Conservation (phyloP, 306 rosid species). For the Rosa chinensis region DNA sequence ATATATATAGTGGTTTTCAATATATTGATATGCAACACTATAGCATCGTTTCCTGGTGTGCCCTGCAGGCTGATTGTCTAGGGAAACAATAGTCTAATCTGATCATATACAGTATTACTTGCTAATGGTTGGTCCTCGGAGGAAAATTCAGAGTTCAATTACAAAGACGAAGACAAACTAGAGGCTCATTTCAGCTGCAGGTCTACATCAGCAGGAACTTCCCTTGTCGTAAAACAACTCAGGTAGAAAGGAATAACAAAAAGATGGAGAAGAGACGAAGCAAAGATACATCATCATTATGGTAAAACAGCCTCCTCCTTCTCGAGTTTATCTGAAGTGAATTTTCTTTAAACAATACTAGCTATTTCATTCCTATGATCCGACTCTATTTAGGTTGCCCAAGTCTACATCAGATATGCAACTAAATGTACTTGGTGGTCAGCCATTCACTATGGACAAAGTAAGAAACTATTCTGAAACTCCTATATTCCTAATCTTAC, state of each 20-base stretch:
- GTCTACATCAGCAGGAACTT: background rate
- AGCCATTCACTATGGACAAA: slow-evolving; percentile 23
- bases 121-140: background rate
- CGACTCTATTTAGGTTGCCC: slow-evolving; percentile 25
- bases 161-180: background rate
- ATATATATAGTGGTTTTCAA: background rate
- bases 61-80: background rate
- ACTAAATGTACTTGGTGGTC: slow-evolving; percentile 28
- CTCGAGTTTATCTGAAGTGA: background rate
- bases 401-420: slow-evolving; percentile 29
- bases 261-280: slow-evolving; percentile 17
- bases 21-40: background rate
- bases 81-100: background rate
- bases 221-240: background rate
- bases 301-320: slow-evolving; percentile 14
- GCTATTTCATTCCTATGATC: background rate
- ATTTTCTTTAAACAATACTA: background rate
- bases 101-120: background rate
- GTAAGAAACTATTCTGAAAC: slow-evolving; percentile 12
- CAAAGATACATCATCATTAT: background rate
- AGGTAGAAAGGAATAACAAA: background rate
- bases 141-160: background rate
- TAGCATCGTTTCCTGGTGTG: background rate
- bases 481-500: background rate
- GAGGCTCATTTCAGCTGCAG: background rate